Evolutionary conservation across 2,329 filamentous ascomycete species (phyloP).

Genomic region (Aureobasidium sp.): DNA sequence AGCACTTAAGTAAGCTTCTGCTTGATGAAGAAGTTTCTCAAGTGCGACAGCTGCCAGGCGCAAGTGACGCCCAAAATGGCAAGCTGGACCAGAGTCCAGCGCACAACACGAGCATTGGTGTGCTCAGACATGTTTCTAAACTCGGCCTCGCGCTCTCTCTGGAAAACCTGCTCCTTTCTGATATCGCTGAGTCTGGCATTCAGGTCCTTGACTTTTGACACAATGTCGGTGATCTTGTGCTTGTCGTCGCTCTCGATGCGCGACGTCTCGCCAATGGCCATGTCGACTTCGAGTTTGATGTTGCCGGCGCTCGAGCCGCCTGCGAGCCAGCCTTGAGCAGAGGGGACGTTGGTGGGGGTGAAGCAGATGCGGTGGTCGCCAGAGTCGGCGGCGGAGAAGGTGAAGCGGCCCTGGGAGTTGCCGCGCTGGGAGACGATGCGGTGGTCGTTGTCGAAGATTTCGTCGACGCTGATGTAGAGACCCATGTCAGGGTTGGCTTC

Average conservation of each 20-base stretch:
- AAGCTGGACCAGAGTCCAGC: constrained; percentile 90
- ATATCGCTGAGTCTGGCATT: constrained; percentile 84
- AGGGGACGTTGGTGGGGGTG: constrained; percentile 68
- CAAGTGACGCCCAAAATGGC: constrained; percentile 79
- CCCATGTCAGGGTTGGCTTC: constrained; percentile 61
- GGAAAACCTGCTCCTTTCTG: constrained; percentile 89
- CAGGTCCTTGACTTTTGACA: constrained; percentile 79
- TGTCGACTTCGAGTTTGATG: constrained; percentile 77
- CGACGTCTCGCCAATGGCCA: constrained; percentile 91
- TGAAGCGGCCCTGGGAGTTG: constrained; percentile 71
- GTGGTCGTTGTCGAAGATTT: constrained; percentile 96
- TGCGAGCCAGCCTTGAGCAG: constrained; percentile 65
- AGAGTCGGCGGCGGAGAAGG: constrained; percentile 89
- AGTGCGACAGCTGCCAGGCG: constrained; percentile 93
- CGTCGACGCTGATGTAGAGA: constrained; percentile 91
- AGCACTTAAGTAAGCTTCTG: constrained; percentile 81
- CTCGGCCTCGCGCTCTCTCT: constrained; percentile 92
- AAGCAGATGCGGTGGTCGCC: constrained; percentile 96
- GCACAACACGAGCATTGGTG: constrained; percentile 84
- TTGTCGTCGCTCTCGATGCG: constrained; percentile 92
- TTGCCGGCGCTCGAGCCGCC: constrained; percentile 60
- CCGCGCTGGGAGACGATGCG: constrained; percentile 86
- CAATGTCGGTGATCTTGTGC: constrained; percentile 83
- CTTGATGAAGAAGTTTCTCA: constrained; percentile 98
- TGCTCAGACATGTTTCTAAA: constrained; percentile 96